Percentiles rank a stretch among this genome's conserved stretches.
These are phyloP conservation scores for Parathielavia appendiculata DNA, from an alignment of 495 filamentous ascomycete species.

Conservation along the genomic window DNA sequence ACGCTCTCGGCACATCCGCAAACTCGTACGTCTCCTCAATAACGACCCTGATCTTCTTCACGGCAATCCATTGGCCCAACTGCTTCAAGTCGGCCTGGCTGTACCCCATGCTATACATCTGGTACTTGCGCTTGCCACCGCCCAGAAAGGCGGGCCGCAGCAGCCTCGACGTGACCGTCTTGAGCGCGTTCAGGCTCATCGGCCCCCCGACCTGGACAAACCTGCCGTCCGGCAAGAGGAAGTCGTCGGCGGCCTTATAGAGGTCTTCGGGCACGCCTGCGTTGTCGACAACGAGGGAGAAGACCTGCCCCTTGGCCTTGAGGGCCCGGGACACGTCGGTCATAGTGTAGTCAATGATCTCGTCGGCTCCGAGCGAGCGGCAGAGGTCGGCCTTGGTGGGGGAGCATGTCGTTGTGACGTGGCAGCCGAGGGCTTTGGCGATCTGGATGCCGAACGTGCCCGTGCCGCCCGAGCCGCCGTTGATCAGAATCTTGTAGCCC, in stretches of 20 bases:
- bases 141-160: slow-evolving; percentile 56
- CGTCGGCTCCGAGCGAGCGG: slow-evolving; percentile 57
- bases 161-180: slow-evolving; percentile 26
- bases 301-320: slow-evolving; percentile 47
- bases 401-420: slow-evolving; percentile 58
- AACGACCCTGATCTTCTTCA: slow-evolving; percentile 54
- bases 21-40: slow-evolving; percentile 54
- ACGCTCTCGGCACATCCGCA: slow-evolving; percentile 54
- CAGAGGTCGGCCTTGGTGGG: slow-evolving; percentile 54
- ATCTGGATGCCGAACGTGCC: slow-evolving; percentile 62
- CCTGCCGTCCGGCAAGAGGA: slow-evolving; percentile 46
- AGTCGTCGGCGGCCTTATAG: slow-evolving; percentile 53
- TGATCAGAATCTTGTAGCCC: slow-evolving; percentile 60
- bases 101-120: slow-evolving; percentile 36
- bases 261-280: slow-evolving; percentile 48
- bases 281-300: slow-evolving; percentile 58
- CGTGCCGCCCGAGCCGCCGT: slow-evolving; percentile 60
- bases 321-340: slow-evolving; percentile 47
- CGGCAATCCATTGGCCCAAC: slow-evolving; percentile 38
- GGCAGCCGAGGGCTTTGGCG: slow-evolving; percentile 59
- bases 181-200: slow-evolving; percentile 17
- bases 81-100: slow-evolving; percentile 37
- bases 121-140: slow-evolving; percentile 56
- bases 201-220: slow-evolving; percentile 56
- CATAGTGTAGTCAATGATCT: slow-evolving; percentile 63